These are phyloP conservation scores for Hawksworthiomyces lignivorus DNA, from an alignment of 2,329 filamentous ascomycete genomes.

Conservation along the genomic window DNA sequence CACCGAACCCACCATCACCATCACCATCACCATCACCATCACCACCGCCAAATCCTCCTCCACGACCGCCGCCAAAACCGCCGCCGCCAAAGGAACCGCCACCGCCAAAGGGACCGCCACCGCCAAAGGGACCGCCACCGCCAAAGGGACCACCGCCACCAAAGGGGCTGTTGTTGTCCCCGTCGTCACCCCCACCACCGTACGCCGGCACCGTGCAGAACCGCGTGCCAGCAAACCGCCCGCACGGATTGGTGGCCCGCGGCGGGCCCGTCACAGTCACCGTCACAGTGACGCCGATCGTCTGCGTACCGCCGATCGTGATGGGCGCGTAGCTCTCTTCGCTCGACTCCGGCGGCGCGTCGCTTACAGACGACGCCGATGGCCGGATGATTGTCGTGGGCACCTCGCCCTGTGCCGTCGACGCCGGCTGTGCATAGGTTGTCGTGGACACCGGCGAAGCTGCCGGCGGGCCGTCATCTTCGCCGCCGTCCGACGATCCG, in stretches of 20 bases:
- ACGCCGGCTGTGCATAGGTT: too few species aligned
- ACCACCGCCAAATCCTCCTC: neutral
- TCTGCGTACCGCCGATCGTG: constrained; percentile 3
- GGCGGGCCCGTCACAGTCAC: constrained; percentile 6
- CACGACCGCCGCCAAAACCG: constrained; percentile 3
- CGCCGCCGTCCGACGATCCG: too few species aligned
- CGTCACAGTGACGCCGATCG: constrained; percentile 6
- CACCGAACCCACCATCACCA: neutral
- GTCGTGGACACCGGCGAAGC: too few species aligned
- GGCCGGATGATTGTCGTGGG: constrained; percentile 8
- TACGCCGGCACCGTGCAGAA: constrained; percentile 1
- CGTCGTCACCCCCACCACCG: constrained; percentile 5
- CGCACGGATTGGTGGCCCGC: too few species aligned
- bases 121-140: neutral
- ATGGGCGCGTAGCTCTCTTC: constrained; percentile 4
- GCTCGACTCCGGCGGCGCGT: constrained; percentile 1
- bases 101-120: neutral
- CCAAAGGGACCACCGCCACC: neutral
- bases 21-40: neutral
- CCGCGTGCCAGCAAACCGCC: constrained; percentile 1
- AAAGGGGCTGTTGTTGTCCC: neutral
- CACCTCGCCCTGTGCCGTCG: constrained; percentile 1
- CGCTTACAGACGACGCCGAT: neutral
- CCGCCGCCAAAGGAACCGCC: neutral
- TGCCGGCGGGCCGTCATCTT: too few species aligned